These are phyloP conservation scores for Neurospora sublineolata DNA, from an alignment of 495 filamentous ascomycete species.

Conservation along the genomic window DNA sequence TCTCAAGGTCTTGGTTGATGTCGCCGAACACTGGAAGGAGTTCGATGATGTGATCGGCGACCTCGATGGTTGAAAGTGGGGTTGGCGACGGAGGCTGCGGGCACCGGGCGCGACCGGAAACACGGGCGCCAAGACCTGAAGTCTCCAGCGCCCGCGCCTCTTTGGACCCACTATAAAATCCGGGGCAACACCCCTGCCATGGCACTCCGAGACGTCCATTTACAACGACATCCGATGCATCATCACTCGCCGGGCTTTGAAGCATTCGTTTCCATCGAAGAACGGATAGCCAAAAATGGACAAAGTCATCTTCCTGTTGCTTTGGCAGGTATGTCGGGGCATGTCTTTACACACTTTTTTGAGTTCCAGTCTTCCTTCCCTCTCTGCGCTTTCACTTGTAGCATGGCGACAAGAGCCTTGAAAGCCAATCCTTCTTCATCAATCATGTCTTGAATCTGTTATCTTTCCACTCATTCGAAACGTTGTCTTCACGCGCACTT, in stretches of 20 bases:
- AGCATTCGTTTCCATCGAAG: background rate
- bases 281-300: background rate
- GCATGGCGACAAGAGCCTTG: background rate
- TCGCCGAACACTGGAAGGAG: background rate
- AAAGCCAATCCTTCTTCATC: background rate
- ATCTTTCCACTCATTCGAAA: background rate
- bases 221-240: background rate
- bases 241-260: background rate
- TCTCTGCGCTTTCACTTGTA: background rate
- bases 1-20: background rate
- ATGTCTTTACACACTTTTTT: background rate
- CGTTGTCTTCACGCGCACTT: background rate
- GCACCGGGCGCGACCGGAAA: background rate
- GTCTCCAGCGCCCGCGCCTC: background rate
- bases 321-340: background rate
- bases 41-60: background rate
- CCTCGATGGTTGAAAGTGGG: background rate
- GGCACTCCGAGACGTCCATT: background rate
- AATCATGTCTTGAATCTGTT: background rate
- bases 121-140: background rate
- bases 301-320: background rate
- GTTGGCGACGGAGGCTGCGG: background rate
- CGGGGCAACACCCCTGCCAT: background rate
- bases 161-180: background rate
- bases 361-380: background rate